These are phyloP conservation scores for Aspergillus bertholletiae DNA, from an alignment of 495 filamentous ascomycete genomes.

Conservation along the genomic window DNA sequence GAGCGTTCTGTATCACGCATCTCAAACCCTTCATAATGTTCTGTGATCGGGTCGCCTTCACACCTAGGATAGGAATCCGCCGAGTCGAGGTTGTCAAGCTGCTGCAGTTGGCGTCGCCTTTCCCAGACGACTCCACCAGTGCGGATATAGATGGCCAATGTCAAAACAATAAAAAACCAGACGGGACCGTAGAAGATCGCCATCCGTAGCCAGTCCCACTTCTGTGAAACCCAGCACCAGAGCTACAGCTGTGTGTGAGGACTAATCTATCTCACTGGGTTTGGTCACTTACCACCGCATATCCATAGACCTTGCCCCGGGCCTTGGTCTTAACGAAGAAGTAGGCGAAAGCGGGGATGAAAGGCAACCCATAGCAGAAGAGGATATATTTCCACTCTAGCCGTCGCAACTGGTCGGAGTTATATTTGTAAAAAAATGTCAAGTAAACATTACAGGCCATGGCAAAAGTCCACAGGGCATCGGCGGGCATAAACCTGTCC, in stretches of 20 bases:
- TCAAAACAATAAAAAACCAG: conserved; percentile 72
- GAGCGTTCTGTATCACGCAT: conserved; percentile 18
- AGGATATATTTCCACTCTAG: conserved; percentile 72
- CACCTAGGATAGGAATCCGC: background rate
- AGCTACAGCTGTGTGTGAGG: conserved; percentile 32
- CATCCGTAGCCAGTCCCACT: conserved; percentile 73
- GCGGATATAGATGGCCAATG: conserved; percentile 69
- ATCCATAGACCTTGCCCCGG: conserved; percentile 64
- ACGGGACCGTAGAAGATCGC: conserved; percentile 80
- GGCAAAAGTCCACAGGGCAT: conserved; percentile 75
- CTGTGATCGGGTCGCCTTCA: background rate
- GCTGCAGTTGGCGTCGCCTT: conserved; percentile 42
- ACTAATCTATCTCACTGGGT: background rate
- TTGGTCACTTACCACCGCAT: conserved; percentile 53
- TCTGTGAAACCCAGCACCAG: conserved; percentile 77
- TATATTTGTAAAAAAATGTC: conserved; percentile 77
- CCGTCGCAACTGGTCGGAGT: conserved; percentile 59
- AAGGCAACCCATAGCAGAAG: conserved; percentile 72
- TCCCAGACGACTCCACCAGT: conserved; percentile 69
- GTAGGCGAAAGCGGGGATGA: conserved; percentile 65
- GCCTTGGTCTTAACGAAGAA: conserved; percentile 54
- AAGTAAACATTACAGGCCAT: conserved; percentile 90
- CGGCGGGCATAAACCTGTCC: conserved; percentile 69
- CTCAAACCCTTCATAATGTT: background rate
- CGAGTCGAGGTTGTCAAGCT: conserved; percentile 39